Conservation (phyloP, 2,329 filamentous ascomycete genomes). For the Dissoconium aciculare region DNA sequence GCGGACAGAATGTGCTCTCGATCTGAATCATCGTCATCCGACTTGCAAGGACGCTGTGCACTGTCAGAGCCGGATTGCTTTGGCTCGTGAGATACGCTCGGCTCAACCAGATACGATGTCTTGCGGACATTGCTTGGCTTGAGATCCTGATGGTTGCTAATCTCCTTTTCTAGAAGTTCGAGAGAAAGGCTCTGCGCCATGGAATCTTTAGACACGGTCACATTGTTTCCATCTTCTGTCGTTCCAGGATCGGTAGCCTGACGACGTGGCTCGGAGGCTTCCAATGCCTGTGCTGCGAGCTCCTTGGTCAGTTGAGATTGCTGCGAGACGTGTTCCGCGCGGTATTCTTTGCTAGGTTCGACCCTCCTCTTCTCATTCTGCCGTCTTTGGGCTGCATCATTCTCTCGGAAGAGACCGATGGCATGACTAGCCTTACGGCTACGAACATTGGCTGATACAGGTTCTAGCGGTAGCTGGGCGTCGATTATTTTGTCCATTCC, state of each 20-base stretch:
- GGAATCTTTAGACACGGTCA: conserved; percentile 18
- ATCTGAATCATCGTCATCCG: conserved; percentile 50
- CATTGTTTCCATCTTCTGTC: conserved; percentile 17
- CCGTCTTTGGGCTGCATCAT: conserved; percentile 39
- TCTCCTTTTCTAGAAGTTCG: conserved; percentile 39
- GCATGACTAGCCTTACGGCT: conserved; percentile 53
- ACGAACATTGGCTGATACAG: conserved; percentile 36
- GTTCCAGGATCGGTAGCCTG: conserved; percentile 21
- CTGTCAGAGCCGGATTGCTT: no score
- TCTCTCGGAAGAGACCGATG: conserved; percentile 49
- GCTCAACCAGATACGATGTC: conserved; percentile 31
- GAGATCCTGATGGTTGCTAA: conserved; percentile 39
- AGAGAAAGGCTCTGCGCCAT: conserved; percentile 29
- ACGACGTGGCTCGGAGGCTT: conserved; percentile 2
- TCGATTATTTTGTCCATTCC: conserved; percentile 48
- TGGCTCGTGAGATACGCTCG: not conserved
- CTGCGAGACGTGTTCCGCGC: not conserved
- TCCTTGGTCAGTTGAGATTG: conserved; percentile 4
- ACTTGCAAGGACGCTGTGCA: no score
- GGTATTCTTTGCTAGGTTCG: conserved; percentile 18
- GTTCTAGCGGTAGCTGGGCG: conserved; percentile 46
- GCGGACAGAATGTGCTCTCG: conserved; percentile 81
- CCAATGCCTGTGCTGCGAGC: conserved; percentile 6
- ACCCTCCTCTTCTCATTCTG: conserved; percentile 34
- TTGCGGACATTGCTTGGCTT: conserved; percentile 33